Conservation (phyloP, 2,329 filamentous ascomycete species). For the Beauveria scarabaeidicola region DNA sequence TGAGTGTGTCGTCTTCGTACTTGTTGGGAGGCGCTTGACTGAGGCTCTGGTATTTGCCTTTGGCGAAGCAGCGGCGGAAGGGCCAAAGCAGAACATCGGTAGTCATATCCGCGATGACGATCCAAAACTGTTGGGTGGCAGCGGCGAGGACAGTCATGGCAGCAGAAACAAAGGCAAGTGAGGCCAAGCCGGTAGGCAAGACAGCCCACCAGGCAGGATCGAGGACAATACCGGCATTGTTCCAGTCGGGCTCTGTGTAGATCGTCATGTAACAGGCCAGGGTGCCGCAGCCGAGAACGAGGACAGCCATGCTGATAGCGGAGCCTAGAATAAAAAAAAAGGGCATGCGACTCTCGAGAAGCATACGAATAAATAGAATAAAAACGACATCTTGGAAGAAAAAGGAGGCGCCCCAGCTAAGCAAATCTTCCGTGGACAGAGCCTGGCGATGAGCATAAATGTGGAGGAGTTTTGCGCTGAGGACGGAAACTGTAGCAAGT, state of each 20-base stretch:
- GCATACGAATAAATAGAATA: constrained; percentile 5
- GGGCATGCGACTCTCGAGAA: constrained; percentile 6
- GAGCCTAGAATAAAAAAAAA: not conserved
- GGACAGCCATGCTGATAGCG: constrained; percentile 20
- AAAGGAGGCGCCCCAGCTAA: constrained; percentile 7
- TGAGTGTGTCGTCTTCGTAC: constrained; percentile 6
- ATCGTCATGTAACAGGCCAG: constrained; percentile 11
- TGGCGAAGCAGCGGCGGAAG: not conserved
- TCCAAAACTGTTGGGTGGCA: constrained; percentile 9
- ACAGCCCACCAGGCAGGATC: constrained; percentile 12
- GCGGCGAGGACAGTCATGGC: constrained; percentile 4
- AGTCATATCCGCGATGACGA: constrained; percentile 7
- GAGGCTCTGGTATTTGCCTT: not conserved
- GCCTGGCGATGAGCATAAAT: constrained; percentile 10
- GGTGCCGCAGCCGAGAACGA: constrained; percentile 33
- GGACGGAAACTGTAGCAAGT: constrained; percentile 6
- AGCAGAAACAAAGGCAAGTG: constrained; percentile 6
- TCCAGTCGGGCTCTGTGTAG: constrained; percentile 10
- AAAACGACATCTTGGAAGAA: constrained; percentile 11
- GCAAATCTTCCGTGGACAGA: not conserved
- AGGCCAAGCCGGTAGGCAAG: constrained; percentile 7
- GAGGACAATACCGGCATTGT: constrained; percentile 9
- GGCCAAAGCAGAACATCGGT: constrained; percentile 4
- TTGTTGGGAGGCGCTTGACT: not conserved
- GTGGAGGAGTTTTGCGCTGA: constrained; percentile 9